Evolutionary conservation across 768 basidiomycete genomes (phyloP), one percentile per base, ranked within the genome.

Genomic region (Sarcodon aspratus): DNA sequence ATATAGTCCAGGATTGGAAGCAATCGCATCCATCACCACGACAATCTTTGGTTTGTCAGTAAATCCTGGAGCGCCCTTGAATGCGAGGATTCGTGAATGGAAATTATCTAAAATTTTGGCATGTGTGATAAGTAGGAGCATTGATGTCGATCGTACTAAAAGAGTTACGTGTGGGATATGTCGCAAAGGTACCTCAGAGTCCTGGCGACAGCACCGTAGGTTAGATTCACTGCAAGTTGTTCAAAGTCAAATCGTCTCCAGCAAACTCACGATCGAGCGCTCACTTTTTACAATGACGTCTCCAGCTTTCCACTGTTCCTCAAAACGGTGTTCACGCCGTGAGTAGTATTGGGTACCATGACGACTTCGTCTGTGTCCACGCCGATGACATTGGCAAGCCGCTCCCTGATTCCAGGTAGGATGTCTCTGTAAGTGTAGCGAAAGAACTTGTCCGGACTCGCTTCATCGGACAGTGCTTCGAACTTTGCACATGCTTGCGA

Each of bases 1-100:
- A 3, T 66, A 58, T 6, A 74, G 68, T 0, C 80, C 85, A 1
- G 87, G 87, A 34, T 66, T 69, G 8, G 82, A 75, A 3, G 68
- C 62, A 44, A 92, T 82, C 33, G 69, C 64, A 59, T 92, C 90
- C 9, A 92, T 76, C 35, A 91, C 60, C 0, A 80, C 79, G 17
- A 89, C 68, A 5, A 85, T 70, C 61, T 79, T 76, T 54, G 68
- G 63, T 3, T 57, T 6, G 51, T 35, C 56, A 47, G 11, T 48
- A 42, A 44, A 21, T 52, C 46, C 33, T 55, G 21, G 49, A 50
- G 45, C 44, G 8, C 17, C 17, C 49, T 58, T 67, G 34, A 73
- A 40, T 31, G 57, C 54, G 27, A 58, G 52, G 45, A 76, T 51
- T 44, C 69, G 61, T 31, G 57, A 49, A 13, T 70, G 66, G 60